Base-by-base conservation (phyloP, 257 asterid genomes). In the Scutellaria barbata region DNA sequence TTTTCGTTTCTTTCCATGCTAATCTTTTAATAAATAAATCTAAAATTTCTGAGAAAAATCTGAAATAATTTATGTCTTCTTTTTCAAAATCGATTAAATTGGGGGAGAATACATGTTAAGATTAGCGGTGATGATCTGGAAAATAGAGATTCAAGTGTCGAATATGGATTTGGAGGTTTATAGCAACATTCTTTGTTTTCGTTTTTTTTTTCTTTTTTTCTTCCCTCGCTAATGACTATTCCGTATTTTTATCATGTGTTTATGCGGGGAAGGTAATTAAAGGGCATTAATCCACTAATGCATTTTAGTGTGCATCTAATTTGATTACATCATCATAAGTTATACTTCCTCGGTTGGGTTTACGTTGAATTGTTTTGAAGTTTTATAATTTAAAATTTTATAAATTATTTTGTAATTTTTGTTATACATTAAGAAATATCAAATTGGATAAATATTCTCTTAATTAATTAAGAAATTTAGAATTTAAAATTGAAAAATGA, bases 1-100 rank as follows among this genome's bases (percentile, higher is more conserved):
- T 77, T 61, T 74, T 73, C 84, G 74, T 66, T 65, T 79, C 82
- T 77, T 65, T 84, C 97, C 96, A 87, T 85, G 14, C 16, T 30
- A 52, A 47, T 41, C n/a, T 18, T 41, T 35, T 2, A 56, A 50
- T 33, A 68, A 71, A 72, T 20, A 58, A 58, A 50, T 48, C 62
- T 63, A 60, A 67, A 62, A 66, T 62, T 43, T 65, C 63, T 17
- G 56, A 59, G n/a, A 61, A 71, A 56, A 76, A 59, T 72, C 53
- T 76, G 48, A 22, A 22, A 39, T 42, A 33, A 45, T 2, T 42
- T 55, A 1, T 22, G 35, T 30, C 35, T 69, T 42, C 18, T 7
- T 16, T 54, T 39, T 12, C 46, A 3, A 30, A 46, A 73, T 54
- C 56, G 41, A 73, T 14, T 63, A 53, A 63, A 73, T 68, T 40